Evolutionary conservation across 352 stramenopile species (phyloP), one percentile per base, ranked within the genome.

Genomic region (Globisporangium irregulare): DNA sequence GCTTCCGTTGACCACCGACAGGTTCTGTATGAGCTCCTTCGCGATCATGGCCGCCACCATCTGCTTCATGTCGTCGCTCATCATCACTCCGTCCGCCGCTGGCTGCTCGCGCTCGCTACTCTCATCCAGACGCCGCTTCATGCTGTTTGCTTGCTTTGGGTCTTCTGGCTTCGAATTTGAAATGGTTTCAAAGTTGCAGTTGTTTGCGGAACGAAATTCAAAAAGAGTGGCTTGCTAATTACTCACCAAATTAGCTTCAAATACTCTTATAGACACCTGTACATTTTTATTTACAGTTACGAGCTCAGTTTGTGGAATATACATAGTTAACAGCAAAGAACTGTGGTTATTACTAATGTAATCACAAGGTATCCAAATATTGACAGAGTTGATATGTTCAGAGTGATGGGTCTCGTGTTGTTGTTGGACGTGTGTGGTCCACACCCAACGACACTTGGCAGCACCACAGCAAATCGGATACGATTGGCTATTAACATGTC

Each of bases 41-140:
- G 78, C 68, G 55, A 88, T 63, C 4, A 81, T 60, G 48, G 62
- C 48, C 32, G 78, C 72, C 59, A 84, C 76, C 53, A 78, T 81
- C 58, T 79, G 68, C 58, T 82, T 75, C 66, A 79, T 62, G 29
- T 86, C 80, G 46, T 72, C 62, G 9, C 62, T 54, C 7, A 69
- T 68, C 24, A 59, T 71, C 7, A 48, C 43, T 10, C 9, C 57
- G 9, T 32, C 25, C 20, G 15, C 15, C 9, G 46, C 18, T 18
- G 8, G 22, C 32, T 38, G 3, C 22, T 58, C 24, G 55, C 59
- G 12, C 36, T 79, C 69, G 27, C 46, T 64, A 12, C 24, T 59
- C 12, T 79, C 70, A 41, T 68, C 63, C 4, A 88, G 60, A 41
- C 74, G 62, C 1, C 80, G 73, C 71, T 88, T 86, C 80, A 87